phyloP scores from a whole-genome alignment of 768 basidiomycete genomes.

The Lactarius hatsudake region DNA sequence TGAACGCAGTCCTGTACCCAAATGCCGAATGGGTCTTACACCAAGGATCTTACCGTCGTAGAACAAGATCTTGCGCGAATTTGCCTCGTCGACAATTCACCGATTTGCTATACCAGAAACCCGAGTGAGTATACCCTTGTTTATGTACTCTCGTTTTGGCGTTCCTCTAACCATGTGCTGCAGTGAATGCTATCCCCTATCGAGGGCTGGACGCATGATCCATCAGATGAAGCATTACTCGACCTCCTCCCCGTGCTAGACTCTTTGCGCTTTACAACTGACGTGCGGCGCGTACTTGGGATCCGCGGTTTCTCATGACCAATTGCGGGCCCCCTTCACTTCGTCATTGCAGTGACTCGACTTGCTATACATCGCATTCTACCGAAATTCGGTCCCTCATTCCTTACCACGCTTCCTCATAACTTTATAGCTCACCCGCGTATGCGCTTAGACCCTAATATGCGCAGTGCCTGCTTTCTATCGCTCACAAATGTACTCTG shows the following conservation, averaged over 20 bases:
- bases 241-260: constrained; percentile 95
- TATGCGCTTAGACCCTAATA: constrained; percentile 22
- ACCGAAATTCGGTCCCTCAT: constrained; percentile 9
- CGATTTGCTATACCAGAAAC: constrained; percentile 86
- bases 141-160: not conserved
- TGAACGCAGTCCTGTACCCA: constrained; percentile 79
- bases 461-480: constrained; percentile 21
- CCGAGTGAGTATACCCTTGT: constrained; percentile 59
- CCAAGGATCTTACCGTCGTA: constrained; percentile 86
- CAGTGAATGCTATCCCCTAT: constrained; percentile 99
- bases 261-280: constrained; percentile 91
- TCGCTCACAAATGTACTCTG: constrained; percentile 25
- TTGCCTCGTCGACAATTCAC: constrained; percentile 95
- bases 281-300: constrained; percentile 90
- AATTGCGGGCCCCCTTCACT: not conserved
- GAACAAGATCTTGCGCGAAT: constrained; percentile 90
- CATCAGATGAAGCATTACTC: constrained; percentile 91
- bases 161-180: not conserved
- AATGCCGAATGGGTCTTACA: constrained; percentile 89
- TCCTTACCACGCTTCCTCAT: constrained; percentile 18
- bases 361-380: constrained; percentile 8
- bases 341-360: not conserved
- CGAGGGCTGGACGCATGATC: constrained; percentile 99
- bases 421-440: constrained; percentile 24
- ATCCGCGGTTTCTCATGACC: constrained; percentile 52